A percentile compares a stretch with the other conserved stretches of the same genome.
These are phyloP conservation scores for Trichomonas gallinae DNA, from an alignment of 208 protist genomes.

Conservation along the genomic window DNA sequence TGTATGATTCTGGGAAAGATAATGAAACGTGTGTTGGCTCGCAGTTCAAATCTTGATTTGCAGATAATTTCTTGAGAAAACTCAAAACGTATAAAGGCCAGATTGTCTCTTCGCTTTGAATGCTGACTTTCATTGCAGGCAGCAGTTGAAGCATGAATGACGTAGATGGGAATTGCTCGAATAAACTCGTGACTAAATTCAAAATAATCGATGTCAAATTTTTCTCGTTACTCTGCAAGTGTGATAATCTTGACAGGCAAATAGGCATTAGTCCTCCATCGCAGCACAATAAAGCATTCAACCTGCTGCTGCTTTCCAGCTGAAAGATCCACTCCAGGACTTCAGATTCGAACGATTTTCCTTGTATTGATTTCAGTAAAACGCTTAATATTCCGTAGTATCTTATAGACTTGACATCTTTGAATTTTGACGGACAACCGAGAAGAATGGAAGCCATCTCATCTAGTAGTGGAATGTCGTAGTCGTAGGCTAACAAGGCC, in stretches of 20 bases:
- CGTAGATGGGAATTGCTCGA: not conserved
- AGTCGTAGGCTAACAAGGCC: not conserved
- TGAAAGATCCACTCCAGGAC: not conserved
- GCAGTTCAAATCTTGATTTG: not conserved
- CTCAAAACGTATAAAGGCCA: not conserved
- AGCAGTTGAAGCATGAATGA: not conserved
- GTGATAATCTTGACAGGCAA: not conserved
- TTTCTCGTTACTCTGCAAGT: not conserved
- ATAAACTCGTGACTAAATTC: not conserved
- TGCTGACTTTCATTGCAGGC: not conserved
- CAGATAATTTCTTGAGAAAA: not conserved
- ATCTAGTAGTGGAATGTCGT: not conserved
- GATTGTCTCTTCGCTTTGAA: not conserved
- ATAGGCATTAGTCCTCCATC: not conserved
- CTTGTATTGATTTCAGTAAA: not conserved
- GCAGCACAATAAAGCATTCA: not conserved
- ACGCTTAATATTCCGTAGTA: not conserved
- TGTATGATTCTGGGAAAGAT: not conserved
- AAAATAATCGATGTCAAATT: not conserved
- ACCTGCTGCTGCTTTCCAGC: not conserved
- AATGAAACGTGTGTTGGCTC: not conserved
- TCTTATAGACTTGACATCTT: not conserved
- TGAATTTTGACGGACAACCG: not conserved
- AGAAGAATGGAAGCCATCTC: not conserved
- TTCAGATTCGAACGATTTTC: not conserved